These are phyloP conservation scores for Fereydounia khargensis DNA, from an alignment of 1,284 basidiomycete genomes.

Conservation along the genomic window DNA sequence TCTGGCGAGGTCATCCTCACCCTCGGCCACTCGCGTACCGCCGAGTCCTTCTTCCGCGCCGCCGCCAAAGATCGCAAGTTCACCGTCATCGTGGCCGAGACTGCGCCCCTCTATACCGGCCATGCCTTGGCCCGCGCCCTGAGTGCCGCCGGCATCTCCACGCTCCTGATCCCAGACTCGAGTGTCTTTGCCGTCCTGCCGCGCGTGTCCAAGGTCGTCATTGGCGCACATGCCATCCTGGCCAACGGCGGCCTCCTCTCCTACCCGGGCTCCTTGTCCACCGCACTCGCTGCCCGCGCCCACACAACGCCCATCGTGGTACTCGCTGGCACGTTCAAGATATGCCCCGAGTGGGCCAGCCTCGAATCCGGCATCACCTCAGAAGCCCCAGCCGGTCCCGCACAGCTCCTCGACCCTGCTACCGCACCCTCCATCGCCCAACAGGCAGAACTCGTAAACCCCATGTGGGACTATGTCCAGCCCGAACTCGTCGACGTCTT, in stretches of 20 bases:
- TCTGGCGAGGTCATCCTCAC: slow-evolving; percentile 96
- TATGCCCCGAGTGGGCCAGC: slow-evolving; percentile 89
- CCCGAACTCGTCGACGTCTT: slow-evolving; percentile 89
- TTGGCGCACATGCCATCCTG: slow-evolving; percentile 87
- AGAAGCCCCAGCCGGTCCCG: slow-evolving; percentile 10
- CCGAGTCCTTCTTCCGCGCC: slow-evolving; percentile 87
- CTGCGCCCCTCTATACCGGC: slow-evolving; percentile 83
- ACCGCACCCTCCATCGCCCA: slow-evolving; percentile 63
- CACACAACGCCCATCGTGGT: slow-evolving; percentile 93
- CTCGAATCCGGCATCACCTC: slow-evolving; percentile 17
- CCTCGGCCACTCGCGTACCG: slow-evolving; percentile 87
- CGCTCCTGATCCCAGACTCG: slow-evolving; percentile 90
- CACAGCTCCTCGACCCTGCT: slow-evolving; percentile 62
- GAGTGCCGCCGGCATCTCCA: slow-evolving; percentile 80
- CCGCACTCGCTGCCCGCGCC: slow-evolving; percentile 81
- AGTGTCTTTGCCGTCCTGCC: slow-evolving; percentile 95
- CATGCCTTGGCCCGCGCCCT: slow-evolving; percentile 71
- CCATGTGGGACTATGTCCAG: slow-evolving; percentile 89
- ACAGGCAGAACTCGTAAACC: slow-evolving; percentile 86
- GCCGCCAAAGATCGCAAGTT: slow-evolving; percentile 88
- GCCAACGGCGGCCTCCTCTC: slow-evolving; percentile 95
- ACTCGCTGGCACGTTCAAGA: slow-evolving; percentile 90
- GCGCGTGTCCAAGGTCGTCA: slow-evolving; percentile 90
- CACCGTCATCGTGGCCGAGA: slow-evolving; percentile 93
- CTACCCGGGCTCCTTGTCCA: slow-evolving; percentile 77